Evolutionary conservation across 1,139 yeast species (phyloP), one percentile per base, ranked within the genome.

Genomic region (Hyphopichia buzzinii): DNA sequence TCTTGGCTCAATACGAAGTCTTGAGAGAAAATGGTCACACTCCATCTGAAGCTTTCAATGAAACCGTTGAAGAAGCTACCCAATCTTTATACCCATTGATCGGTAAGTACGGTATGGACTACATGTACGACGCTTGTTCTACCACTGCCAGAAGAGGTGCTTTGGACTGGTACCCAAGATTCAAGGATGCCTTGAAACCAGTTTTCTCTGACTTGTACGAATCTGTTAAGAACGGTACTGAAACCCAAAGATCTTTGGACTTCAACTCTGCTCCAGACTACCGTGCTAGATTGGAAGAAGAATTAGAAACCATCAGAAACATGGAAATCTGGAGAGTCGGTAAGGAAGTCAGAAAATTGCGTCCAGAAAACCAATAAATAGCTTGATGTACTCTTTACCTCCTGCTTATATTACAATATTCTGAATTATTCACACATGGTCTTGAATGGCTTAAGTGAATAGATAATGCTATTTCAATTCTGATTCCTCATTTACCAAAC

Each of bases 141-240:
- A 92, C 98, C 66, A 92, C 98, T 55, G 98, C 98, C 58, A 88
- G 97, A 81, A 89, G 98, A 79, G 98, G 98, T 81, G 98, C 98
- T 64, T 82, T 92, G 62, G 98, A 92, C 80, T 92, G 98, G 98
- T 90, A 92, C 81, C 98, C 97, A 72, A 76, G 83, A 71, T 92
- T 92, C 88, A 89, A 89, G 83, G 94, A 87, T 59, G 97, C 97
- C 63, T 82, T 92, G 75, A 92, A 92, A 80, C 98, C 98, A 62
- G 97, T 92, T 45, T 92, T 92, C 80, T 80, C 84, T 71, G 95
- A 92, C 64, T 81, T 92, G 63, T 92, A 92, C 80, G 90, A 85
- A 69, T 81, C 95, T 48, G 96, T 90, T 60, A 84, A 81, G 78
- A 88, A 87, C 72, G 98, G 98, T 67, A 68, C 89, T 55, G 98